Evolutionary conservation across 2,329 filamentous ascomycete species (phyloP).

Genomic region (Endoconidiophora laricicola): DNA sequence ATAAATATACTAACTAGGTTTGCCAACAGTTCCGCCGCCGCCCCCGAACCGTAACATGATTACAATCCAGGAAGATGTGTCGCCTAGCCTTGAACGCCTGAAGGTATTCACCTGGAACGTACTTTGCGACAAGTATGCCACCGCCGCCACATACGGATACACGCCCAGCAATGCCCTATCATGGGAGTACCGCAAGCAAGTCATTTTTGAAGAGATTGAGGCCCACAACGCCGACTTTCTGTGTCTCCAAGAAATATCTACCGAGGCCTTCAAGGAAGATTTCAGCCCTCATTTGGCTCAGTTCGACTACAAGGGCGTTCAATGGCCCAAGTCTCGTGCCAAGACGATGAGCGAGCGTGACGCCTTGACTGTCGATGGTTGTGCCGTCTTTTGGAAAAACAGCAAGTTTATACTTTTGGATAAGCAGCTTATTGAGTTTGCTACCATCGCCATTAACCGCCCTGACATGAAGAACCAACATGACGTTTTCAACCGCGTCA

Average conservation of each 20-base stretch:
- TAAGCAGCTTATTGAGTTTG: constrained; percentile 87
- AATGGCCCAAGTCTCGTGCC: constrained; percentile 77
- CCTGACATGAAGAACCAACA: constrained; percentile 95
- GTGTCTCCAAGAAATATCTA: constrained; percentile 85
- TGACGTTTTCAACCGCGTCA: constrained; percentile 95
- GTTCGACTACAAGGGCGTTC: constrained; percentile 83
- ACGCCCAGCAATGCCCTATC: constrained; percentile 64
- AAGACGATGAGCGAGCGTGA: constrained; percentile 86
- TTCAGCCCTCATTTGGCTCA: constrained; percentile 77
- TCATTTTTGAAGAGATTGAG: constrained; percentile 69
- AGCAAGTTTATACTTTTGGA: constrained; percentile 89
- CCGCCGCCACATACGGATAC: constrained; percentile 72
- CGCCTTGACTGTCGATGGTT: constrained; percentile 80
- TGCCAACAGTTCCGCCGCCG: constrained; percentile 49
- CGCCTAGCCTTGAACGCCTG: constrained; percentile 48
- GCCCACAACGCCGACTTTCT: constrained; percentile 73
- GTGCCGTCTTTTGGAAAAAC: constrained; percentile 90
- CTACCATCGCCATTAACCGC: constrained; percentile 78
- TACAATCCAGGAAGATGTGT: constrained; percentile 53
- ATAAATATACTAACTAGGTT: background rate
- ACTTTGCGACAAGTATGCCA: constrained; percentile 85
- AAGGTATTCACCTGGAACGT: constrained; percentile 91
- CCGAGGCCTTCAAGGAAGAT: constrained; percentile 79
- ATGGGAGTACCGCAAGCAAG: constrained; percentile 74
- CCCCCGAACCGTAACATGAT: constrained; percentile 64